A percentile compares a stretch with the other conserved stretches of the same genome.
phyloP scores from a whole-genome alignment of 805 yeast genomes.

The Sporopachydermia quercuum region DNA sequence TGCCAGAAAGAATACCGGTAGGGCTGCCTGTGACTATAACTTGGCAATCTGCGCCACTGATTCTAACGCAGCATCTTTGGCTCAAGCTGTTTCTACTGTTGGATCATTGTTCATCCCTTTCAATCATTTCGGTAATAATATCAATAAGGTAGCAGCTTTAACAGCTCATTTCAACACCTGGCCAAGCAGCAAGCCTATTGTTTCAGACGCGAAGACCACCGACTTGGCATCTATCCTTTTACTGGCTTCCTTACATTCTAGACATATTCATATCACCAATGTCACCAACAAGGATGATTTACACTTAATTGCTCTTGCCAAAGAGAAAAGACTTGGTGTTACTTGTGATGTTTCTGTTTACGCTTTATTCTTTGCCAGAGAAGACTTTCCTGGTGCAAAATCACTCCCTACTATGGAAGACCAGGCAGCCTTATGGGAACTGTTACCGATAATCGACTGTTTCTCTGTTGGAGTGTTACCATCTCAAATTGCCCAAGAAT shows the following conservation, averaged over 20 bases:
- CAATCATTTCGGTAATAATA: slow-evolving; percentile 42
- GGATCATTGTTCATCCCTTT: slow-evolving; percentile 76
- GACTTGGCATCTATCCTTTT: slow-evolving; percentile 85
- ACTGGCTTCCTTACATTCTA: slow-evolving; percentile 73
- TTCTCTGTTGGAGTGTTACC: slow-evolving; percentile 79
- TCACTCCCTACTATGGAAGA: slow-evolving; percentile 73
- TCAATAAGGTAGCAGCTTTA: slow-evolving; percentile 58
- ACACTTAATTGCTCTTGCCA: slow-evolving; percentile 71
- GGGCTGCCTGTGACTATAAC: slow-evolving; percentile 68
- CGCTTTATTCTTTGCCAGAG: slow-evolving; percentile 55
- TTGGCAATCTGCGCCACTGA: slow-evolving; percentile 75
- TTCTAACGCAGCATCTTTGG: slow-evolving; percentile 44
- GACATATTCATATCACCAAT: slow-evolving; percentile 79
- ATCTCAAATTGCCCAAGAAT: slow-evolving; percentile 48
- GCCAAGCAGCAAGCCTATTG: slow-evolving; percentile 73
- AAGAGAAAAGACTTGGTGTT: slow-evolving; percentile 64
- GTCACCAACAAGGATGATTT: slow-evolving; percentile 72
- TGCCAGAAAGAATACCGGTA: slow-evolving; percentile 36
- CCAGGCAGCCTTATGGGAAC: slow-evolving; percentile 71
- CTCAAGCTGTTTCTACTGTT: slow-evolving; percentile 47
- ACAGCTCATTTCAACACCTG: slow-evolving; percentile 69
- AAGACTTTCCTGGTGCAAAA: slow-evolving; percentile 51
- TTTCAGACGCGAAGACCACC: slow-evolving; percentile 85
- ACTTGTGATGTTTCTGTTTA: slow-evolving; percentile 83
- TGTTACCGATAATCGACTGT: slow-evolving; percentile 60